Percentiles rank a stretch among this genome's conserved stretches.
Evolutionary conservation across 805 yeast genomes (phyloP).

Genomic region (Candida endomychidarum): DNA sequence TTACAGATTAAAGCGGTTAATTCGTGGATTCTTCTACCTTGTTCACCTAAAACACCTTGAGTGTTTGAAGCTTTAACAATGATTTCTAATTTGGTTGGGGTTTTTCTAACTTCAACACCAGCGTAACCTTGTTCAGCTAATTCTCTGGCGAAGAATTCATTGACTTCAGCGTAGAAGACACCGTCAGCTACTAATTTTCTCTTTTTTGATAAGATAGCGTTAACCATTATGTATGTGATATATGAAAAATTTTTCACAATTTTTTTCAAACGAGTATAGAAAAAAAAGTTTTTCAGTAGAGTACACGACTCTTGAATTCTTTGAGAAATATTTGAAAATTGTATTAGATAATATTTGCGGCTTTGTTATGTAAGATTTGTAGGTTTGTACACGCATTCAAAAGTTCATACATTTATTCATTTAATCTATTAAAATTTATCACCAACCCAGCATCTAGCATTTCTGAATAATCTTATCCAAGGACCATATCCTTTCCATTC

Average conservation of each 20-base stretch:
- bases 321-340: background rate
- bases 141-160: slow-evolving; percentile 99
- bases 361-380: slow-evolving; percentile 8
- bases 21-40: slow-evolving; percentile 99
- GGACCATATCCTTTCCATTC: slow-evolving; percentile 88
- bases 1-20: slow-evolving; percentile 95
- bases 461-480: slow-evolving; percentile 90
- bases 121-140: slow-evolving; percentile 99
- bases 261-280: background rate
- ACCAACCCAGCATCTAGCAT: slow-evolving; percentile 92
- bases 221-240: slow-evolving; percentile 24
- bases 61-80: slow-evolving; percentile 99
- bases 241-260: slow-evolving; percentile 10
- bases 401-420: background rate
- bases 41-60: slow-evolving; percentile 98
- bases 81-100: slow-evolving; percentile 97
- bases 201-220: slow-evolving; percentile 79
- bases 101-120: slow-evolving; percentile 99
- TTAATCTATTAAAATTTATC: slow-evolving; percentile 1
- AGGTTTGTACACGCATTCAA: too few species aligned
- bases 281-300: slow-evolving; percentile 10
- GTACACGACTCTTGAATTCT: slow-evolving; percentile 4
- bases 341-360: background rate
- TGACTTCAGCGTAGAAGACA: slow-evolving; percentile 99
- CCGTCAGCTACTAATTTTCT: slow-evolving; percentile 99